Percentiles rank a stretch among this genome's conserved stretches.
phyloP scores from a whole-genome alignment of 192 early-diverging fungal genomes.

The Coemansia sp. region DNA sequence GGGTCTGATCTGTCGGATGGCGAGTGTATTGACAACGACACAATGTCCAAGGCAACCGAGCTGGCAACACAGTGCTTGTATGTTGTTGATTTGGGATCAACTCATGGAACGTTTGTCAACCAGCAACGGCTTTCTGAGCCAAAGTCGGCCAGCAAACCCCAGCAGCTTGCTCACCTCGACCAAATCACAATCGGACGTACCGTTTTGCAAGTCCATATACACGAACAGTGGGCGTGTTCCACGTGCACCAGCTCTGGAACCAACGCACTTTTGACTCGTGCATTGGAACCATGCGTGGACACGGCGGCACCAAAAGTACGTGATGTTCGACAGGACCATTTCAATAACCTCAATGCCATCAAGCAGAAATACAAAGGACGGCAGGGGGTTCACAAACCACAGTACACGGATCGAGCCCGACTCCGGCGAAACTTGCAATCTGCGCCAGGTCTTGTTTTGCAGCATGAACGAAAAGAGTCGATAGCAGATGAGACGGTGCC shows the following conservation, averaged over 20 bases:
- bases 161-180: constrained; percentile 59
- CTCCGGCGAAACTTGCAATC: constrained; percentile 15
- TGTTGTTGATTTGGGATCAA: constrained; percentile 69
- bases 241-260: constrained; percentile 57
- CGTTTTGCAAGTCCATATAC: constrained; percentile 62
- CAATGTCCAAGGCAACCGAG: not conserved
- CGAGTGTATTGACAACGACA: constrained; percentile 15
- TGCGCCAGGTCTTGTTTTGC: not conserved
- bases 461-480: not conserved
- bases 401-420: constrained; percentile 34
- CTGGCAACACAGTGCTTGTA: constrained; percentile 25
- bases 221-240: constrained; percentile 63
- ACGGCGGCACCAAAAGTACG: not conserved
- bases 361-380: constrained; percentile 18
- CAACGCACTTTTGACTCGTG: constrained; percentile 49
- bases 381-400: not conserved
- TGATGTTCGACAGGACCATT: constrained; percentile 17
- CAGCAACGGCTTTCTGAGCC: constrained; percentile 61
- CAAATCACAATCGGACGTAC: constrained; percentile 61
- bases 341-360: constrained; percentile 25
- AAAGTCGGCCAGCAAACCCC: constrained; percentile 64
- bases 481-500: not conserved
- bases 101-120: constrained; percentile 77
- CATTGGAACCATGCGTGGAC: not conserved
- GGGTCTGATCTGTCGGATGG: constrained; percentile 21